Evolutionary conservation across 1,139 yeast genomes (phyloP).

Genomic region (Suhomyces anneliseae): DNA sequence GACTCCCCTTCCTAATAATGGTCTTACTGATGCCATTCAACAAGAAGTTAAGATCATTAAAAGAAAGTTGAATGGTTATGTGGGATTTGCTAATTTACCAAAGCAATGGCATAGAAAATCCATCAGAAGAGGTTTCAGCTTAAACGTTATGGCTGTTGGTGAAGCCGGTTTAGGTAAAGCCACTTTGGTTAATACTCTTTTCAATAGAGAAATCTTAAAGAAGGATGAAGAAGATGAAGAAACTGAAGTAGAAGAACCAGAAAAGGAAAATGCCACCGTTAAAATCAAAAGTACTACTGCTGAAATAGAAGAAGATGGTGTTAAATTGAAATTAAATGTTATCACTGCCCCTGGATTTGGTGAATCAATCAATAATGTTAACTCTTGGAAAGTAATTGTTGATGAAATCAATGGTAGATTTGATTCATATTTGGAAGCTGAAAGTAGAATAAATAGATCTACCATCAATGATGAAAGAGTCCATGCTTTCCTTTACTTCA

Average conservation of each 20-base stretch:
- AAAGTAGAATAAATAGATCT: slow-evolving; percentile 82
- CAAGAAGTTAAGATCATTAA: slow-evolving; percentile 62
- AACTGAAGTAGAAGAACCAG: slow-evolving; percentile 18
- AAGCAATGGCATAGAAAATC: slow-evolving; percentile 98
- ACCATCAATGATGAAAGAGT: slow-evolving; percentile 72
- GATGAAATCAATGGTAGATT: slow-evolving; percentile 86
- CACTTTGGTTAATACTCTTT: slow-evolving; percentile 87
- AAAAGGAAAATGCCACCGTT: slow-evolving; percentile 34
- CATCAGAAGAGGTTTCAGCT: slow-evolving; percentile 87
- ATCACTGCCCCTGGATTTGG: slow-evolving; percentile 96
- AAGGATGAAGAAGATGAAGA: slow-evolving; percentile 19
- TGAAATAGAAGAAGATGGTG: slow-evolving; percentile 91
- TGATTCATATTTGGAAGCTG: slow-evolving; percentile 86
- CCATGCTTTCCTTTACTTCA: slow-evolving; percentile 85
- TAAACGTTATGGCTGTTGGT: slow-evolving; percentile 88
- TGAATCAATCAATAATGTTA: slow-evolving; percentile 81
- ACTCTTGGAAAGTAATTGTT: slow-evolving; percentile 91
- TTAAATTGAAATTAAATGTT: slow-evolving; percentile 78
- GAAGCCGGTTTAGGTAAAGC: slow-evolving; percentile 94
- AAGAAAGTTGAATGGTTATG: slow-evolving; percentile 86
- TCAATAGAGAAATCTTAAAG: slow-evolving; percentile 69
- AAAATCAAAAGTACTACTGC: slow-evolving; percentile 67
- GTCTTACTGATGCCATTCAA: slow-evolving; percentile 19
- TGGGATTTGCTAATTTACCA: slow-evolving; percentile 97
- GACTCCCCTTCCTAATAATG: slow-evolving; percentile 6